Evolutionary conservation across 495 filamentous ascomycete species (phyloP).

Genomic region (Neurospora terricola): DNA sequence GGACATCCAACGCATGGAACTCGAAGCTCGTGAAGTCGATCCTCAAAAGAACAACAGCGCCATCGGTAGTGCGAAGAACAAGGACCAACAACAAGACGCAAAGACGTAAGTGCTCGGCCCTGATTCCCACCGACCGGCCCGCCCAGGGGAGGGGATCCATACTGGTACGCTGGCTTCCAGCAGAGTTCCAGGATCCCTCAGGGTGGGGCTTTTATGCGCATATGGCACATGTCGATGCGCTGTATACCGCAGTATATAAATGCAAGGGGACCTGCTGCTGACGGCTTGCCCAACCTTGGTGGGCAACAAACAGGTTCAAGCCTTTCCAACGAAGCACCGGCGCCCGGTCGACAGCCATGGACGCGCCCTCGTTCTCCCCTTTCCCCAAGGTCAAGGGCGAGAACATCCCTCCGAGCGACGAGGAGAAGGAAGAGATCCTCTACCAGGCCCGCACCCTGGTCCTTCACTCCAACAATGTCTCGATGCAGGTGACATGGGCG

Average conservation of each 20-base stretch:
- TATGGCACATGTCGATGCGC: not conserved
- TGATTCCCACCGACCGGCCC: not conserved
- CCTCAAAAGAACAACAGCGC: constrained; percentile 26
- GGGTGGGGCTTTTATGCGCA: not conserved
- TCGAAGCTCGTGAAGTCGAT: constrained; percentile 52
- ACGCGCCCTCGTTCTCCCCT: constrained; percentile 75
- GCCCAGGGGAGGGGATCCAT: not conserved
- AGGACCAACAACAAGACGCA: constrained; percentile 5
- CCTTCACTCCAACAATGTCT: constrained; percentile 86
- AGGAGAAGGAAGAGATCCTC: constrained; percentile 81
- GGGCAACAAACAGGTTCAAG: constrained; percentile 30
- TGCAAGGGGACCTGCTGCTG: constrained; percentile 9
- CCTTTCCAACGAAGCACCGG: constrained; percentile 29
- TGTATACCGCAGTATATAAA: not conserved
- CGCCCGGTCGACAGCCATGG: constrained; percentile 23
- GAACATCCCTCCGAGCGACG: constrained; percentile 89
- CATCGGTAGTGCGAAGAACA: constrained; percentile 8
- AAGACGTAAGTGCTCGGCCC: constrained; percentile 16
- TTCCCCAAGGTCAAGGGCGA: constrained; percentile 81
- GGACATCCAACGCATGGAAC: constrained; percentile 79
- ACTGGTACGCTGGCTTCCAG: not conserved
- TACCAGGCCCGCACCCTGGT: constrained; percentile 75
- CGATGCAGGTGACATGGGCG: constrained; percentile 95
- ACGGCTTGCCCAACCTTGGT: constrained; percentile 13
- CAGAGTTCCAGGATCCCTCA: not conserved